Evolutionary conservation across 306 rosid species (phyloP), one percentile per base, ranked within the genome.

Genomic region (Rosa chinensis): DNA sequence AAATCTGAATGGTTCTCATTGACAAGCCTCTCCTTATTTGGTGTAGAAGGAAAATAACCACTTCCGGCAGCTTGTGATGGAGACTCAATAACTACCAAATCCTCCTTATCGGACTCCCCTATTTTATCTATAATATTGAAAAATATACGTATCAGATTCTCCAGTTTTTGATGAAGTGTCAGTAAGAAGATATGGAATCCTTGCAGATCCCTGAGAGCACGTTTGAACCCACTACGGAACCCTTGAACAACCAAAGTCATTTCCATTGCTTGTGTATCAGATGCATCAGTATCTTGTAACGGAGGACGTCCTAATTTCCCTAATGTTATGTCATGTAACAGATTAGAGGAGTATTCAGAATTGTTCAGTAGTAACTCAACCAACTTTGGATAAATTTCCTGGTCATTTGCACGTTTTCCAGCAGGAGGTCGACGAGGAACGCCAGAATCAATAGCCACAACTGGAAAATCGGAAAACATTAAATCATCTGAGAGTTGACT

Each of bases 351-450:
- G 80, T 83, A 95, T 77, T 88, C 97, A 72, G 92, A 86, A 88
- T 94, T 90, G 73, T 93, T 88, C 72, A 90, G 89, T 11, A 95
- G 81, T 81, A 95, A 86, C 87, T 95, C 99, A 78, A 95, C 93
- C 89, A 95, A 82, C 86, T 86, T 95, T 35, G 99, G 99, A 81
- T 93, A 95, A 84, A 76, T 88, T 39, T 84, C 97, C 58, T 93
- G 99, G 85, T 95, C 99, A 82, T 91, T 86, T 85, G 94, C 85
- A 59, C 98, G 99, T 82, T 93, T 95, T 78, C 98, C 99, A 28
- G 92, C 96, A 53, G 99, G 98, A 45, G 99, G 99, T 16, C 97
- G 85, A 75, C 97, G 99, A 78, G 99, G 99, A 82, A 95, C 99
- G 68, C 93, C 90, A 6, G 97, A 94, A 75, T 94, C 99, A 82